A percentile compares a stretch with the other conserved stretches of the same genome.
phyloP scores from a whole-genome alignment of 2,329 filamentous ascomycete species.

The Xylariaceae sp. region DNA sequence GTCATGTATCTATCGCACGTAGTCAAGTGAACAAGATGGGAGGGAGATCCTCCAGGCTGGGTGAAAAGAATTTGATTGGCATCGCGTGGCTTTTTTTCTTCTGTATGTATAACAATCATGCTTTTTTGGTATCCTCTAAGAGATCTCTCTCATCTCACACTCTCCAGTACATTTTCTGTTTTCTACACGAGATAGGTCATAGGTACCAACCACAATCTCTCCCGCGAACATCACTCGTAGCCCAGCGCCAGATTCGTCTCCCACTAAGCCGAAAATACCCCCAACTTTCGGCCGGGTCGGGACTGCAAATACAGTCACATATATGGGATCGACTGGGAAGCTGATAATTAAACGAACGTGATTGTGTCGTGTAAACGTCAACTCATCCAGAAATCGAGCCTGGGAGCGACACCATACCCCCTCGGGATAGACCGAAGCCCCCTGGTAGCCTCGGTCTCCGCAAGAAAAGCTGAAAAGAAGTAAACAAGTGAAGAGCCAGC shows the following conservation, averaged over 20 bases:
- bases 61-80: conserved; percentile 1
- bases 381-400: conserved; percentile 24
- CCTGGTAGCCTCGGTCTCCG: conserved; percentile 3
- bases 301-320: conserved; percentile 22
- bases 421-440: too few relatives aligned
- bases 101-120: conserved; percentile 10
- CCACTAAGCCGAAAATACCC: conserved; percentile 11
- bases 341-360: conserved; percentile 18
- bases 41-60: not conserved
- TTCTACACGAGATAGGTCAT: conserved; percentile 16
- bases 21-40: not conserved
- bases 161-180: conserved; percentile 9
- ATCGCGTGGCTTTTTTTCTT: conserved; percentile 2
- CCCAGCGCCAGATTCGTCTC: conserved; percentile 10
- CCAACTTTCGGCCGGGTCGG: conserved; percentile 14
- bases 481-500: conserved; percentile 19
- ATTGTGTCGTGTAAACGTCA: too few relatives aligned
- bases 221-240: conserved; percentile 12
- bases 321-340: conserved; percentile 22
- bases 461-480: conserved; percentile 15
- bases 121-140: conserved; percentile 12
- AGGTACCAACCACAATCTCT: conserved; percentile 3
- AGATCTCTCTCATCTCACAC: conserved; percentile 8
- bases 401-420: too few relatives aligned
- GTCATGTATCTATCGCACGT: not conserved